Percentiles rank a stretch among this genome's conserved stretches.
These are phyloP conservation scores for Acephala macrosclerotiorum DNA, from an alignment of 2,329 filamentous ascomycete species.

Conservation along the genomic window DNA sequence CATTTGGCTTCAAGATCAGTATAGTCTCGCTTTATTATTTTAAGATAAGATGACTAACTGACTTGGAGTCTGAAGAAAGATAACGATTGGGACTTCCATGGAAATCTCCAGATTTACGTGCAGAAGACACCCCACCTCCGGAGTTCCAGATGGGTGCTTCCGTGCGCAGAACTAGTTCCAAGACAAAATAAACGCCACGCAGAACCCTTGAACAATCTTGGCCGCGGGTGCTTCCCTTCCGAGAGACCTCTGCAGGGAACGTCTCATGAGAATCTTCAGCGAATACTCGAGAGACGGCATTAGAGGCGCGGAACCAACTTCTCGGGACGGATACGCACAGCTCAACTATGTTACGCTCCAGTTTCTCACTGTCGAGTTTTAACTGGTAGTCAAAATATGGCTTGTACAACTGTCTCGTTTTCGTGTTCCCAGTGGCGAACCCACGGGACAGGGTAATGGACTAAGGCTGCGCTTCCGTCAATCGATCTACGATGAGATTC, in stretches of 20 bases:
- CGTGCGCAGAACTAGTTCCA: not conserved
- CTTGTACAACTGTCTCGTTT: too few species aligned
- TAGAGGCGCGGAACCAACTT: not conserved
- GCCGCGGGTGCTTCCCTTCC: not conserved
- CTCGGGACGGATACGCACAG: not conserved
- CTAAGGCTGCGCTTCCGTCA: not conserved
- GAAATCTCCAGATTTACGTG: not conserved
- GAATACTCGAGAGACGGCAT: not conserved
- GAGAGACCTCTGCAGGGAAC: not conserved
- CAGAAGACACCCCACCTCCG: not conserved
- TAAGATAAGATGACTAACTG: not conserved
- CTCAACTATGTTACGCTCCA: not conserved
- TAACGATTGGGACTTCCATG: not conserved
- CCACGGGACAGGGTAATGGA: not conserved
- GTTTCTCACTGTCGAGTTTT: too few species aligned
- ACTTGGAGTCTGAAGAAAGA: not conserved
- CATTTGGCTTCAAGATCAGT: not conserved
- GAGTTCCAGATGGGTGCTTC: not conserved
- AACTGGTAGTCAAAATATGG: too few species aligned
- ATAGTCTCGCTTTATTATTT: not conserved
- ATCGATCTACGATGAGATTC: not conserved
- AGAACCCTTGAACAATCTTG: not conserved
- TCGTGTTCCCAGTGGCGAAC: too few species aligned
- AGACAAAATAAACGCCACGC: not conserved
- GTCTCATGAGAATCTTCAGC: not conserved